Evolutionary conservation across 2,329 filamentous ascomycete species (phyloP), one percentile per base, ranked within the genome.

Genomic region (Epichloe hybrida): DNA sequence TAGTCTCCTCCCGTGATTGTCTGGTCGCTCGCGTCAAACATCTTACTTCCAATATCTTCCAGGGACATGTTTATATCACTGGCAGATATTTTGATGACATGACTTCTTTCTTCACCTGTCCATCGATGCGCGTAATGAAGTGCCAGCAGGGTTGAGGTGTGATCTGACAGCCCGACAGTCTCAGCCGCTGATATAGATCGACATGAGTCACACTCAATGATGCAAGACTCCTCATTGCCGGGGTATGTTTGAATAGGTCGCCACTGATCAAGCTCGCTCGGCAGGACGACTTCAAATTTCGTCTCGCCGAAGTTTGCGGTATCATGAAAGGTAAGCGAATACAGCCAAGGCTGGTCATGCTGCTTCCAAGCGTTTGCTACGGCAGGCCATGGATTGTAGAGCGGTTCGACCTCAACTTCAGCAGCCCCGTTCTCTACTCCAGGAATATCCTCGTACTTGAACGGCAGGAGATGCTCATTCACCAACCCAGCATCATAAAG

Each of bases 391-490:
- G 77, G 77, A 21, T 69, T 69, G 49, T 71, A 65, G 15, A 66
- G 60, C 5, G 64, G 59, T 4, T 66, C 64, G 3, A 72, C 69
- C 4, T 61, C 53, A 3, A 65, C 58, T 9, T 69, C 56, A 0
- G 69, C 53, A 2, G 59, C 59, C 1, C 72, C 66, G 2, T 61
- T 61, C 36, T 72, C 67, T 1, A 73, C 57, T 0, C 64, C 67
- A 2, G 66, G 59, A 8, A 66, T 56, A n/a, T 71, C 69, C 2
- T 71, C 63, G 9, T 69, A 65, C 50, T 64, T 66, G 13, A 75
- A 68, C 8, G 91, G 91, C 40, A 95, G 71, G 0, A 96, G 67
- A 58, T 95, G 75, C 13, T 94, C 79, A 54, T 87, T 89, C 1
- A 97, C 66, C 5, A 96, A 69, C 0, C 84, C 84, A 27, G 77